Evolutionary conservation across 192 early-diverging fungal species (phyloP).

Genomic region (Umbelopsis sp.): DNA sequence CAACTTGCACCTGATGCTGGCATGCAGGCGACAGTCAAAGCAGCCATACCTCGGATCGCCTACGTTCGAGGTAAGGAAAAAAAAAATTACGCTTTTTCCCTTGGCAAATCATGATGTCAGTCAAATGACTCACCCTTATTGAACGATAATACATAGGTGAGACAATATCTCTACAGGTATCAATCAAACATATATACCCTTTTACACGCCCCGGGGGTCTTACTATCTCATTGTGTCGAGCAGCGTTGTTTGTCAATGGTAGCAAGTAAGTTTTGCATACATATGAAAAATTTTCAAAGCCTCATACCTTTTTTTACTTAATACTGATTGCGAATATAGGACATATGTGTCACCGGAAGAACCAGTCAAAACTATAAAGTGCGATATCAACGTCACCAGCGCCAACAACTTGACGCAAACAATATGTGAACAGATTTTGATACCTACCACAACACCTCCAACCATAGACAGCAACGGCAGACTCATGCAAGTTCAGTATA

Average conservation of each 20-base stretch:
- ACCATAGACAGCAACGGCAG: slow-evolving; percentile 2
- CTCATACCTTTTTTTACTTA: neutral
- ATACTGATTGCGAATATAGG: neutral
- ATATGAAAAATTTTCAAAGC: neutral
- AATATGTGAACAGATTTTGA: slow-evolving; percentile 5
- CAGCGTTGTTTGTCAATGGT: slow-evolving; percentile 3
- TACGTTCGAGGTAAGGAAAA: slow-evolving; percentile 15
- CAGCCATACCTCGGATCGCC: neutral
- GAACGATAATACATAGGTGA: neutral
- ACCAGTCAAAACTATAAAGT: slow-evolving; percentile 15
- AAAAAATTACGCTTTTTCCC: neutral
- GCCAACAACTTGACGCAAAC: neutral
- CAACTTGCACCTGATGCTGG: neutral
- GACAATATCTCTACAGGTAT: neutral
- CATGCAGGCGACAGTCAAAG: slow-evolving; percentile 13
- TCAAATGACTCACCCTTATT: neutral
- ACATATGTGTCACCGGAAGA: neutral
- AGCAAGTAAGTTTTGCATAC: slow-evolving; percentile 1
- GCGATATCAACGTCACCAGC: neutral
- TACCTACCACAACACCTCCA: slow-evolving; percentile 9
- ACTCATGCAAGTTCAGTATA: slow-evolving; percentile 1
- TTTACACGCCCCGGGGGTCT: neutral
- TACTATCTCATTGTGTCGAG: neutral
- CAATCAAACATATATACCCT: neutral
- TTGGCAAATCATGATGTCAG: neutral